These are phyloP conservation scores for Aspergillus alliaceus DNA, from an alignment of 2,329 filamentous ascomycete species.

Conservation along the genomic window DNA sequence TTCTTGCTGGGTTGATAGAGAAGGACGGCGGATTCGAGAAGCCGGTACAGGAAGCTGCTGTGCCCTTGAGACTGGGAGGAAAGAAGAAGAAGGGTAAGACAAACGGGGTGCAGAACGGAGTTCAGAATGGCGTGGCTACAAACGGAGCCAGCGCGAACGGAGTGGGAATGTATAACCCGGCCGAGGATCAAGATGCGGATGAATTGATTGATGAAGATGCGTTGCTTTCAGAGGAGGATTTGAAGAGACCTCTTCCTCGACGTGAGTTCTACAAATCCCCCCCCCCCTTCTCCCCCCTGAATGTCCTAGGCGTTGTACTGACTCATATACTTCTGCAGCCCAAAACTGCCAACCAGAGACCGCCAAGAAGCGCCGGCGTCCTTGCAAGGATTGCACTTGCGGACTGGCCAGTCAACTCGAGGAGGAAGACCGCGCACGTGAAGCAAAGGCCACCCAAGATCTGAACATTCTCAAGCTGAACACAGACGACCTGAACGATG, in stretches of 20 bases:
- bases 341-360: constrained; percentile 83
- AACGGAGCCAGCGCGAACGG: neutral
- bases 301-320: neutral
- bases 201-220: constrained; percentile 90
- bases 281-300: neutral
- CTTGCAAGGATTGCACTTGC: constrained; percentile 98
- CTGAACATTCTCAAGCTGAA: constrained; percentile 62
- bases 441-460: constrained; percentile 62
- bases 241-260: constrained; percentile 72
- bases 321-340: constrained; percentile 52
- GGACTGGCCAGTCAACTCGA: constrained; percentile 83
- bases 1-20: constrained; percentile 75
- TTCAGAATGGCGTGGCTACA: constrained; percentile 25
- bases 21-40: constrained; percentile 69
- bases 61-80: constrained; percentile 64
- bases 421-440: constrained; percentile 74
- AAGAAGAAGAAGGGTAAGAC: constrained; percentile 52
- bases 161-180: constrained; percentile 1
- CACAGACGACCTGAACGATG: constrained; percentile 69
- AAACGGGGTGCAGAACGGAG: neutral
- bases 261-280: constrained; percentile 59
- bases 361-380: constrained; percentile 77
- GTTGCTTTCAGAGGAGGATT: constrained; percentile 80
- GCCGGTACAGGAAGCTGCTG: constrained; percentile 59
- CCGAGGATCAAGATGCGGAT: constrained; percentile 57